Evolutionary conservation across 2,329 filamentous ascomycete genomes (phyloP), one percentile per base, ranked within the genome.

Genomic region (Trichothecium roseum): DNA sequence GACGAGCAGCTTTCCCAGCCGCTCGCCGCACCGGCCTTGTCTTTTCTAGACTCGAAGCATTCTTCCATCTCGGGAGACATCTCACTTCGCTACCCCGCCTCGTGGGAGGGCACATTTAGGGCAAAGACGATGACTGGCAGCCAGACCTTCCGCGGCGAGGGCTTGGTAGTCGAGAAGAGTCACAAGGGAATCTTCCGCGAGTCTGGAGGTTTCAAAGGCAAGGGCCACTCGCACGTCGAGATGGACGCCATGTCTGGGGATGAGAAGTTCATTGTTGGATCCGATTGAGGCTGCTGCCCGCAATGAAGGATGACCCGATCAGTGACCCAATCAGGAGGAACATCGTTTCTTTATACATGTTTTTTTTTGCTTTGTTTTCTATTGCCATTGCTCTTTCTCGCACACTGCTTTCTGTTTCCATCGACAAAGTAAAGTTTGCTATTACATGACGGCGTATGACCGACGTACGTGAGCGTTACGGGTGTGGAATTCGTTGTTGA

Each of bases 81-180:
- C 32, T 46, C 44, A 12, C 51, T 74, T 16, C 40, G 34, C 13
- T 73, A 71, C 42, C 70, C 72, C 1, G 46, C 45, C 16, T 53
- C 59, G 3, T 75, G 71, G 72, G 62, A 65, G 42, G 72, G 72
- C 12, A 42, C 43, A 15, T 49, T 73, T 24, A 41, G 41, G 8
- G 58, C 63, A 10, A 37, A 56, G 39, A 57, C 59, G 14, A 50
- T 64, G 13, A 59, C 59, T 17, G 68, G 68, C 3, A 42, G 37
- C 8, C 50, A 72, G 20, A 36, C 39, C 2, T 51, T 64, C 7
- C 40, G 35, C 15, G 71, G 71, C 12, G 54, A 62, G 28, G 68
- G 56, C 13, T 55, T 74, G 10, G 42, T 52, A 35, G 44, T 69
- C 3, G 49, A 48, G 3, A 41, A 45, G 2, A 50, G 53, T 2